Percentiles rank a stretch among this genome's conserved stretches.
These are phyloP conservation scores for Cubamyces sp. DNA, from an alignment of 768 basidiomycete species.

Conservation along the genomic window DNA sequence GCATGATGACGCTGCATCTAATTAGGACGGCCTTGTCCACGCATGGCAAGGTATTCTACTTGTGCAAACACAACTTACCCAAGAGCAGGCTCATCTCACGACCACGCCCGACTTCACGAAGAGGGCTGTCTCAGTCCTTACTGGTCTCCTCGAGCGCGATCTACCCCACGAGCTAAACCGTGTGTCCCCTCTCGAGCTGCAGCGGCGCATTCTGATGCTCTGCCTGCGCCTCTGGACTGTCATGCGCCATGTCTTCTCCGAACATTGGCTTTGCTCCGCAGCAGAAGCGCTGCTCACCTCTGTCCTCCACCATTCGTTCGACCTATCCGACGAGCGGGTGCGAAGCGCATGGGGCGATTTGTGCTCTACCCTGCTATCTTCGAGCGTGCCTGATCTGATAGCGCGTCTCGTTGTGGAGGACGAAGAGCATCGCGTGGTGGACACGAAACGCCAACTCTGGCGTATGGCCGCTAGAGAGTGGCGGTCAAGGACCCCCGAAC, in stretches of 20 bases:
- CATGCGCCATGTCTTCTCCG: conserved; percentile 51
- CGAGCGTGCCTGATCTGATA: conserved; percentile 46
- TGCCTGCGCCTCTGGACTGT: conserved; percentile 54
- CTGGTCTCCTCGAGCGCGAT: conserved; percentile 39
- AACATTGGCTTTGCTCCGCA: conserved; percentile 43
- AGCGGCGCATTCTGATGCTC: conserved; percentile 35
- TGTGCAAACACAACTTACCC: conserved; percentile 47
- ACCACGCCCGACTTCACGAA: conserved; percentile 40
- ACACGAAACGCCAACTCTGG: conserved; percentile 54
- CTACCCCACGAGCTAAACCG: neutral
- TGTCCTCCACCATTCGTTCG: conserved; percentile 49
- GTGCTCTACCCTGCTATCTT: conserved; percentile 51
- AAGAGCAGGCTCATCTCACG: conserved; percentile 42
- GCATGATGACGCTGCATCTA: neutral
- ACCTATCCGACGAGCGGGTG: conserved; percentile 43
- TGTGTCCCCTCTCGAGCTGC: neutral
- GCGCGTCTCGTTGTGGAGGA: conserved; percentile 37
- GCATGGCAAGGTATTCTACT: conserved; percentile 64
- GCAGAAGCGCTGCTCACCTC: conserved; percentile 52
- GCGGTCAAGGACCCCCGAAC: conserved; percentile 30
- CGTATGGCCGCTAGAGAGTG: conserved; percentile 43
- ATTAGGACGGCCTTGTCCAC: conserved; percentile 45
- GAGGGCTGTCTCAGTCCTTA: conserved; percentile 41
- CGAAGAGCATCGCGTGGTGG: conserved; percentile 34
- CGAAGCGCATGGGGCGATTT: conserved; percentile 50